These are phyloP conservation scores for Bremia lactucae DNA, from an alignment of 352 stramenopile species.

Conservation along the genomic window DNA sequence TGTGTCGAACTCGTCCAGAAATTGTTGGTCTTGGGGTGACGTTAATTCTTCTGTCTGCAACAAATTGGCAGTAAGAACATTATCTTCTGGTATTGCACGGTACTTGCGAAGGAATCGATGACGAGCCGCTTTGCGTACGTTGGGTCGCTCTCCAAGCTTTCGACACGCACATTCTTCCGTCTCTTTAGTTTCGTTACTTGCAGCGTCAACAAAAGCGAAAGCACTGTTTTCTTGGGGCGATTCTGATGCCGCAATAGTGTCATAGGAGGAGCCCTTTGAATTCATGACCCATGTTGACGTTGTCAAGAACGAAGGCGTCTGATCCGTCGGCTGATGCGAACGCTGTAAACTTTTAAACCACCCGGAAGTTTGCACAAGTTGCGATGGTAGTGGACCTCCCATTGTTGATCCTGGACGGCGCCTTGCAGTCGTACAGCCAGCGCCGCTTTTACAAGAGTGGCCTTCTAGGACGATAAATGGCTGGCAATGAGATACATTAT, in stretches of 20 bases:
- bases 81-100: constrained; percentile 25
- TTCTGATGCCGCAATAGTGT: constrained; percentile 4
- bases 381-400: constrained; percentile 16
- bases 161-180: constrained; percentile 19
- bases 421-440: constrained; percentile 1
- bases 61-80: constrained; percentile 21
- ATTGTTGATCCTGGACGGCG: constrained; percentile 15
- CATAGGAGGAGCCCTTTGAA: constrained; percentile 5
- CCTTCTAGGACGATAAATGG: constrained; percentile 27
- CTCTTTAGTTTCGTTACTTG: constrained; percentile 12
- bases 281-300: constrained; percentile 6
- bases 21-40: constrained; percentile 16
- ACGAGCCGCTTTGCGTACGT: constrained; percentile 14
- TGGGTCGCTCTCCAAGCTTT: constrained; percentile 21
- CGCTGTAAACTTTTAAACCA: constrained; percentile 24
- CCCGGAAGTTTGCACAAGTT: constrained; percentile 22
- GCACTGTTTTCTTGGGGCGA: constrained; percentile 12
- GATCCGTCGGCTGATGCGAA: constrained; percentile 14
- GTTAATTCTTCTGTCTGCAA: constrained; percentile 22
- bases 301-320: constrained; percentile 1
- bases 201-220: constrained; percentile 10
- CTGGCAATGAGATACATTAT: no score
- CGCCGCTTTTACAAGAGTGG: constrained; percentile 7
- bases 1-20: constrained; percentile 24
- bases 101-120: constrained; percentile 27